phyloP scores from a whole-genome alignment of 1,284 basidiomycete species.

The Cutaneotrichosporon sp. region DNA sequence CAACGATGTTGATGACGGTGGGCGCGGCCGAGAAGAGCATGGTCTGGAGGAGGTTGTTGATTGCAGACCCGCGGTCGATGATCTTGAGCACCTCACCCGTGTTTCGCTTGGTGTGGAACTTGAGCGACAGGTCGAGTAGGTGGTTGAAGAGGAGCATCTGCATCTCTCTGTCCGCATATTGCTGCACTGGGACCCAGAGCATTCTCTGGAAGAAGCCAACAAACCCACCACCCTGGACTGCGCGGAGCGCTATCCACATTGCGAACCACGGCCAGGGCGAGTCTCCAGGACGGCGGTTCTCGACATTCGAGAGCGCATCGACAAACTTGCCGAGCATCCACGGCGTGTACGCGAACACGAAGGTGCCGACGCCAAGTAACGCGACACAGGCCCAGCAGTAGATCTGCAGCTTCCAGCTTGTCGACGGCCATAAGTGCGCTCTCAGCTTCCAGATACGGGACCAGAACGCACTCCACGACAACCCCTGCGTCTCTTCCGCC shows the following conservation, averaged over 20 bases:
- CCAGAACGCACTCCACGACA: conserved; percentile 30
- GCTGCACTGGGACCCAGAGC: conserved; percentile 94
- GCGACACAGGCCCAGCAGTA: conserved; percentile 28
- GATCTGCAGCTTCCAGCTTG: conserved; percentile 33
- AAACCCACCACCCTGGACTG: conserved; percentile 47
- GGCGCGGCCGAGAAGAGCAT: conserved; percentile 91
- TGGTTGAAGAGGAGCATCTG: conserved; percentile 90
- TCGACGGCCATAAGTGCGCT: conserved; percentile 43
- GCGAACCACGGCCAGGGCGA: conserved; percentile 32
- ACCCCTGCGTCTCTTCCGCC: conserved; percentile 23
- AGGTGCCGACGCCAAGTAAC: conserved; percentile 16
- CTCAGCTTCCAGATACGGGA: conserved; percentile 33
- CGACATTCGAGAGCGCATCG: conserved; percentile 24
- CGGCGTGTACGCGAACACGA: conserved; percentile 34
- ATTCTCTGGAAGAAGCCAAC: conserved; percentile 88
- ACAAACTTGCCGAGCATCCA: conserved; percentile 33
- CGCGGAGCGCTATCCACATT: conserved; percentile 29
- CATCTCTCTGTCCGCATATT: conserved; percentile 87
- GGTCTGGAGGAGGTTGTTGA: conserved; percentile 87
- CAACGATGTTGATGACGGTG: conserved; percentile 86
- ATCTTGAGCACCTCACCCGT: conserved; percentile 95
- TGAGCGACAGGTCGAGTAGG: conserved; percentile 79
- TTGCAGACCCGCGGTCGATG: conserved; percentile 97
- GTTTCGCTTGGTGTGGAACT: conserved; percentile 90
- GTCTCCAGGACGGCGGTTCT: conserved; percentile 5